phyloP scores from a whole-genome alignment of 257 asterid species.

The Solanum sejunctum region DNA sequence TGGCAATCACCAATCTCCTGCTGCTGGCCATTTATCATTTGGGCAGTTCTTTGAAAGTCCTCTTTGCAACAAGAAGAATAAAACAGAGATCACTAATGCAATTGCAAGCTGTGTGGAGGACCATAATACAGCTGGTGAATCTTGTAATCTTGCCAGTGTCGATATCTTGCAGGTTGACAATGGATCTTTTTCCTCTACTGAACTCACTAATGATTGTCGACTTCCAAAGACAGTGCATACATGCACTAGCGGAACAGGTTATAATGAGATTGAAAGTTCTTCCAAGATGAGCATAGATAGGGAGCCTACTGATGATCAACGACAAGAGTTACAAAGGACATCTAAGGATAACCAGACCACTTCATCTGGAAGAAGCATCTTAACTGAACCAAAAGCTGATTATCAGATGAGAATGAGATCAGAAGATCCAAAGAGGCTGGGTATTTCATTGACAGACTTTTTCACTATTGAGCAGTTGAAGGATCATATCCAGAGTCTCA shows the following conservation, averaged over 20 bases:
- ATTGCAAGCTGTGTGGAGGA: slow-evolving; percentile 4
- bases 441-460: slow-evolving; percentile 52
- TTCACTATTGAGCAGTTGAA: slow-evolving; percentile 48
- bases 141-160: slow-evolving; percentile 7
- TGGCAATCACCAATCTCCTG: neutral
- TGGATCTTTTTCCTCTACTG: slow-evolving; percentile 17
- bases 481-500: slow-evolving; percentile 46
- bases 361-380: slow-evolving; percentile 6
- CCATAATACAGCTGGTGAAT: slow-evolving; percentile 2
- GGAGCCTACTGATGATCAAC: slow-evolving; percentile 2
- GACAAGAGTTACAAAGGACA: slow-evolving; percentile 8
- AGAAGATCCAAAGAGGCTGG: slow-evolving; percentile 19
- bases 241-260: neutral
- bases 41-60: slow-evolving; percentile 3
- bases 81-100: slow-evolving; percentile 1
- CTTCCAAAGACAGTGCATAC: slow-evolving; percentile 8
- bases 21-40: neutral
- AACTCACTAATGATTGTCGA: slow-evolving; percentile 8
- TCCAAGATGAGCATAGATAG: slow-evolving; percentile 13
- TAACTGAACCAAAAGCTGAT: slow-evolving; percentile 5
- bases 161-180: slow-evolving; percentile 2
- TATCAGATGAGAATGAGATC: slow-evolving; percentile 3
- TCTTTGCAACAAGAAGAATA: neutral
- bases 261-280: slow-evolving; percentile 5
- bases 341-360: slow-evolving; percentile 5